Base-by-base conservation (phyloP, 164 flowering plant genomes). In the Malania oleifera region DNA sequence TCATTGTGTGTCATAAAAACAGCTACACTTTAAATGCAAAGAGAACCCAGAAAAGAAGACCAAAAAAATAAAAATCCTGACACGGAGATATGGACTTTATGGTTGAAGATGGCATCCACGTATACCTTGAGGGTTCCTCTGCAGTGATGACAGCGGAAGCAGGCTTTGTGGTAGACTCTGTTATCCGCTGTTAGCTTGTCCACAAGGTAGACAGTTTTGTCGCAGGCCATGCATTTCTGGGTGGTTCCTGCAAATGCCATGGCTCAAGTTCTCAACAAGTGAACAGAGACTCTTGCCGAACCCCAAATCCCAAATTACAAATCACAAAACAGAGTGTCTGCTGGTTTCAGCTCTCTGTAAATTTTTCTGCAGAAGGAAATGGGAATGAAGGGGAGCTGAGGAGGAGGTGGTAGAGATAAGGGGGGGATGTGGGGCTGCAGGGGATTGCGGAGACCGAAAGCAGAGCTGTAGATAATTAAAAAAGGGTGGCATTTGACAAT, bases 181-280 rank as follows among this genome's bases (percentile, higher is more conserved):
- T 89, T 86, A 67, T 89, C 96, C 1, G 96, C 96, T 0, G 89
- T 80, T 2, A 89, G 75, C 82, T 86, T 76, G 61, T 86, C 96
- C 1, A 86, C 96, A 27, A 89, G 70, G 63, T 89, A 86, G 10
- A 89, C 95, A n/a, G 96, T 89, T 75, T 89, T 89, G 54, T 84
- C 87, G 57, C 96, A 89, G 8, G 95, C 95, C 82, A 67, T 75
- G 77, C 97, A 89, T 50, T 87, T 89, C 78, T 88, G 95, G 66
- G 86, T 85, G 68, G 95, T 87, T 67, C 95, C 95, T 69, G 88
- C 86, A 70, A 87, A 87, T 34, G 97, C 89, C 96, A 88, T 87
- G 40, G 39, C 67, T 69, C 52, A 17, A 17, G 50, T 28, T 19
- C 39, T 34, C 31, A 34, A 38, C 17, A 24, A 38, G 41, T 7